These are phyloP conservation scores for Fusarium solani-melongenae DNA, from an alignment of 2,329 filamentous ascomycete genomes.

Conservation along the genomic window DNA sequence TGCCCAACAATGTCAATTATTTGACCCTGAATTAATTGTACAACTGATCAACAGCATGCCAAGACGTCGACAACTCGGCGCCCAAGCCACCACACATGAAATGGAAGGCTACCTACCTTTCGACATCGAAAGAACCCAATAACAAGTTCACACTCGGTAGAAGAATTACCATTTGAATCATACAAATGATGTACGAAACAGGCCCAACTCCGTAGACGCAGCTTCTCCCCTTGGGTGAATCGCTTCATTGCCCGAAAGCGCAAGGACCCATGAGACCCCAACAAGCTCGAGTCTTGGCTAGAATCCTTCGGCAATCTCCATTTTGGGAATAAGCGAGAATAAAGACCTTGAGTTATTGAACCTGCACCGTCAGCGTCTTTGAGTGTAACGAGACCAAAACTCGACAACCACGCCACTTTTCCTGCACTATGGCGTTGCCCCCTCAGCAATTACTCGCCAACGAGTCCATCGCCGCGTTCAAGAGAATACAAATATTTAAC, in stretches of 20 bases:
- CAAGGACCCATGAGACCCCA: not conserved
- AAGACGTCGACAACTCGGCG: not conserved
- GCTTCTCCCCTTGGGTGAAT: not conserved
- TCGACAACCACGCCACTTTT: not conserved
- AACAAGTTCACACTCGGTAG: not conserved
- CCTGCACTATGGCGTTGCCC: not conserved
- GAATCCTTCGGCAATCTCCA: not conserved
- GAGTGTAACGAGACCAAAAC: not conserved
- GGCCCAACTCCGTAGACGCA: not conserved
- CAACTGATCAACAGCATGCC: not conserved
- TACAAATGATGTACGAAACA: not conserved
- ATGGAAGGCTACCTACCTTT: not conserved
- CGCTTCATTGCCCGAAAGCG: not conserved
- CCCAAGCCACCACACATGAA: not conserved
- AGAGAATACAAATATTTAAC: not conserved
- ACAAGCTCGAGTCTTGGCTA: not conserved
- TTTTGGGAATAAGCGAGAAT: not conserved
- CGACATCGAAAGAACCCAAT: not conserved
- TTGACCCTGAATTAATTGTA: not conserved
- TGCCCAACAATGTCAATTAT: not conserved
- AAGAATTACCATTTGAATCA: not conserved
- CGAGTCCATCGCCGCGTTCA: not conserved
- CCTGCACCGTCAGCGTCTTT: not conserved
- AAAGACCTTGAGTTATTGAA: not conserved
- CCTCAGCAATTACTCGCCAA: not conserved